These are phyloP conservation scores for Yarrowia sp. DNA, from an alignment of 805 yeast genomes.

Conservation along the genomic window DNA sequence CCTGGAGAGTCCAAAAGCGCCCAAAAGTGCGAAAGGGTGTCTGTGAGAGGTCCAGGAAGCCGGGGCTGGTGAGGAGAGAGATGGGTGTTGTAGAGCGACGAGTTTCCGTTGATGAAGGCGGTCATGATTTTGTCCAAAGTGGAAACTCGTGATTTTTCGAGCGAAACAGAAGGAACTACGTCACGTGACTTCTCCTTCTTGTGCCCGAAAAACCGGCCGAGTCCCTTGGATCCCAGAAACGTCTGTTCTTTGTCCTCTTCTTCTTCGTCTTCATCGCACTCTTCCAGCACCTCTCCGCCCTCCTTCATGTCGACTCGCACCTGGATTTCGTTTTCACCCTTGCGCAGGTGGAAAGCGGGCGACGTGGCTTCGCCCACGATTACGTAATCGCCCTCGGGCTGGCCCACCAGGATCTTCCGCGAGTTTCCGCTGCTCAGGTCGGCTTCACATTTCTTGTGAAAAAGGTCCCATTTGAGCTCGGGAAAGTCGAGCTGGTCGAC, in stretches of 20 bases:
- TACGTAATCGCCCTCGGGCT: slow-evolving; percentile 20
- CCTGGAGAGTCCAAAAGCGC: slow-evolving; percentile 29
- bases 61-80: slow-evolving; percentile 17
- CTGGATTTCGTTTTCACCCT: slow-evolving; percentile 19
- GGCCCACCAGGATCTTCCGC: slow-evolving; percentile 13
- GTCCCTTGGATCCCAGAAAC: not conserved
- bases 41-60: slow-evolving; percentile 20
- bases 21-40: slow-evolving; percentile 22
- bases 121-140: slow-evolving; percentile 30
- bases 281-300: not conserved
- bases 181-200: no score
- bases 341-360: not conserved
- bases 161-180: not conserved
- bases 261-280: not conserved
- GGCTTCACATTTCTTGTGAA: slow-evolving; percentile 5
- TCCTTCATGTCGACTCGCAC: slow-evolving; percentile 2
- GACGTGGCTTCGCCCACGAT: slow-evolving; percentile 17
- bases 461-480: slow-evolving; percentile 16
- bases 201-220: not conserved
- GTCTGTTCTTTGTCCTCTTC: not conserved
- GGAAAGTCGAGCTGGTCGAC: slow-evolving; percentile 16
- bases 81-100: slow-evolving; percentile 26
- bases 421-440: slow-evolving; percentile 12
- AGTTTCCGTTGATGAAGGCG: slow-evolving; percentile 21
- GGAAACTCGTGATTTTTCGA: not conserved